phyloP scores from a whole-genome alignment of 1,139 yeast species.

The Kodamaea sp. region DNA sequence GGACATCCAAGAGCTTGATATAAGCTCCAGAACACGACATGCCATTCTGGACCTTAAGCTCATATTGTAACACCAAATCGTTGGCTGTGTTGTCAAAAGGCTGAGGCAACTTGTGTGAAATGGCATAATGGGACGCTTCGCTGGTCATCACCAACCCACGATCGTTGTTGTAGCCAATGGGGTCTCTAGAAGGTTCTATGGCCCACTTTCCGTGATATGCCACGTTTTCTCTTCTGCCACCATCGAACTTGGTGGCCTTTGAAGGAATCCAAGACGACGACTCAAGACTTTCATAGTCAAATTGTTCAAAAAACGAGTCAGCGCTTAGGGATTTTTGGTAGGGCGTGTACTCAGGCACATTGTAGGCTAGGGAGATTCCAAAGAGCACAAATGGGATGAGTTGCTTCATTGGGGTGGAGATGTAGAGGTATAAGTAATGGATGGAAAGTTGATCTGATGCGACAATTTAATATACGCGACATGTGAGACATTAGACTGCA shows the following conservation, averaged over 20 bases:
- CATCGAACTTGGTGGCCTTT: slow-evolving; percentile 45
- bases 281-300: slow-evolving; percentile 40
- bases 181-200: slow-evolving; percentile 52
- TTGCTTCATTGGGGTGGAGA: no score
- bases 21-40: slow-evolving; percentile 88
- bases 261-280: slow-evolving; percentile 66
- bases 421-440: no score
- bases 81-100: slow-evolving; percentile 57
- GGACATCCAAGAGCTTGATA: slow-evolving; percentile 64
- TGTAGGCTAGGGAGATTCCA: slow-evolving; percentile 2
- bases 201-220: slow-evolving; percentile 74
- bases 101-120: slow-evolving; percentile 56
- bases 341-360: slow-evolving; percentile 3
- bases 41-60: slow-evolving; percentile 77
- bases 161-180: slow-evolving; percentile 64
- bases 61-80: slow-evolving; percentile 83
- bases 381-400: slow-evolving; percentile 2
- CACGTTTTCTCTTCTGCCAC: slow-evolving; percentile 41
- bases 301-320: slow-evolving; percentile 70
- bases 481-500: no score
- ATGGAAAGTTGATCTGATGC: no score
- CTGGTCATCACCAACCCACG: slow-evolving; percentile 74
- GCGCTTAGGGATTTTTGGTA: slow-evolving; percentile 19
- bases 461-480: no score
- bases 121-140: slow-evolving; percentile 79